These are phyloP conservation scores for Candida labiduridarum DNA, from an alignment of 1,139 yeast genomes.

Conservation along the genomic window DNA sequence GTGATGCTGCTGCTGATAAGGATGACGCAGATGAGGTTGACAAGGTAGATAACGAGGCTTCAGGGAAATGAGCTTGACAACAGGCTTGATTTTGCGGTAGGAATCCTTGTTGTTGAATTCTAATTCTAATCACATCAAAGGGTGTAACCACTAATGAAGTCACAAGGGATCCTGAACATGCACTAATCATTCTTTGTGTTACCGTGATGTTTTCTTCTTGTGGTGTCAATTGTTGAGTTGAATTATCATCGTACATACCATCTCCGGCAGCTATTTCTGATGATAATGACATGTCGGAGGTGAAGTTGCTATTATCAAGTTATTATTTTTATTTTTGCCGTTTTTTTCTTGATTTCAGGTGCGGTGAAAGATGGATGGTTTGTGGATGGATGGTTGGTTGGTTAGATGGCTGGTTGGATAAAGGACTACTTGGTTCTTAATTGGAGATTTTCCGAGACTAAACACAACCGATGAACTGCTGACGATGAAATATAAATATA, in stretches of 20 bases:
- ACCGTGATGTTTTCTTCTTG: constrained; percentile 40
- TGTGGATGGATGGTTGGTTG: not conserved
- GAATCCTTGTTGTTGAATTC: constrained; percentile 87
- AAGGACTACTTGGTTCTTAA: not conserved
- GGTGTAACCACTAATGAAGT: constrained; percentile 91
- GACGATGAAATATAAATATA: not conserved
- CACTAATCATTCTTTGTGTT: constrained; percentile 79
- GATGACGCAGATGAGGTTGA: constrained; percentile 9
- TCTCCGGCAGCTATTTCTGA: constrained; percentile 40
- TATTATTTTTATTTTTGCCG: not conserved
- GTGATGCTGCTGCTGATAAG: not conserved
- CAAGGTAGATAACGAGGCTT: constrained; percentile 1
- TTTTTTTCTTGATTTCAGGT: too few relatives aligned
- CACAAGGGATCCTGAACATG: constrained; percentile 86
- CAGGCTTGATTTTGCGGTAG: constrained; percentile 40
- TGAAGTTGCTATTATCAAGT: not conserved
- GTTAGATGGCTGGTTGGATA: not conserved
- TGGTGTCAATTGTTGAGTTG: constrained; percentile 9
- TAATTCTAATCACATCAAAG: constrained; percentile 87
- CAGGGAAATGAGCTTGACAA: constrained; percentile 24
- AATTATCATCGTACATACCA: constrained; percentile 30
- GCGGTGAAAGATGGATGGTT: not conserved
- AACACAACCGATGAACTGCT: not conserved
- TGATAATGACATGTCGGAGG: constrained; percentile 31
- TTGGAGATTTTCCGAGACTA: not conserved